These are phyloP conservation scores for Echria macrotheca DNA, from an alignment of 495 filamentous ascomycete species.

Conservation along the genomic window DNA sequence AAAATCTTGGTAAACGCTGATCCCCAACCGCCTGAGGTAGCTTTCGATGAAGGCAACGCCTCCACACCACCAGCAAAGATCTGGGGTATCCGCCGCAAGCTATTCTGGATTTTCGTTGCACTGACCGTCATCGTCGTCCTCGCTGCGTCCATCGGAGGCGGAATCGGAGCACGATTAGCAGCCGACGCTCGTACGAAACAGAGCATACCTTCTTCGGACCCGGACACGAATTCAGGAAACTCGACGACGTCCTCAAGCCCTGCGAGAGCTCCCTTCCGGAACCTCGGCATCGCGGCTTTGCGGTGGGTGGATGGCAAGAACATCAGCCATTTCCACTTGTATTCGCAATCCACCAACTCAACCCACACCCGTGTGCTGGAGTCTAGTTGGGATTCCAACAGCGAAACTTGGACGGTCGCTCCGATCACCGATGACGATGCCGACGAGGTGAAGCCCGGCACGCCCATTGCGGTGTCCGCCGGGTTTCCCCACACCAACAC, in stretches of 20 bases:
- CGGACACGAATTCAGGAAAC: not conserved
- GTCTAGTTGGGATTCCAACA: conserved; percentile 10
- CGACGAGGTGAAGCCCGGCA: not conserved
- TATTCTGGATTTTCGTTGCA: conserved; percentile 7
- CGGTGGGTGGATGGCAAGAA: conserved; percentile 4
- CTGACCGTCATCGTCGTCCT: conserved; percentile 2
- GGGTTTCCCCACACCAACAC: conserved; percentile 9
- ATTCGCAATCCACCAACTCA: not conserved
- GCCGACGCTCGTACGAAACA: too few relatives aligned
- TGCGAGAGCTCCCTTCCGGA: not conserved
- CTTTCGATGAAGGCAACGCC: not conserved
- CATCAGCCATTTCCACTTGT: conserved; percentile 5
- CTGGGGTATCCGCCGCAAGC: conserved; percentile 10
- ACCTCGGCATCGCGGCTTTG: conserved; percentile 2
- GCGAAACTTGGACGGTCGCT: conserved; percentile 3
- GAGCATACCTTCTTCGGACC: too few relatives aligned
- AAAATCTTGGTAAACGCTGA: not conserved
- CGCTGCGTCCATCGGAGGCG: conserved; percentile 7
- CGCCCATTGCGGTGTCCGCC: conserved; percentile 2
- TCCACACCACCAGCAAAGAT: not conserved
- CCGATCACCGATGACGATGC: conserved; percentile 1
- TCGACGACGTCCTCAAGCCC: not conserved
- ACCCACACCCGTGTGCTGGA: conserved; percentile 1
- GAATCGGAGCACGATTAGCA: conserved; percentile 4
- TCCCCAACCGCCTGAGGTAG: conserved; percentile 3